Evolutionary conservation across 345 rosid species (phyloP).

Genomic region (Geranium rotundifolium): DNA sequence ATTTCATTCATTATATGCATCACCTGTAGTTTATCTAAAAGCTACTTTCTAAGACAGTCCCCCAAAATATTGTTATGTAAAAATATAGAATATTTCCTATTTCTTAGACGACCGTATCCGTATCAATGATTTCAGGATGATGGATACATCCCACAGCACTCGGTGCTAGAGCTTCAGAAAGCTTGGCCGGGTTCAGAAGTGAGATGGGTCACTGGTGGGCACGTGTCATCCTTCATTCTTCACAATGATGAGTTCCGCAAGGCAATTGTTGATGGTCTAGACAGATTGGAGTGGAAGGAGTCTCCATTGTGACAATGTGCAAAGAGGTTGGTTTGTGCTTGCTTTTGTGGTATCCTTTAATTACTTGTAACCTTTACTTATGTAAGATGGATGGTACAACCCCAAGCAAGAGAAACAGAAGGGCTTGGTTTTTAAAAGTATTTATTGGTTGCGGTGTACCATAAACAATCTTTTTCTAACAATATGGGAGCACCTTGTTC

Average conservation of each 20-base stretch:
- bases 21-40: no score
- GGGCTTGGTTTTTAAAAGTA: no score
- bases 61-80: no score
- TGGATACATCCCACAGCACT: conserved; percentile 91
- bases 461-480: no score
- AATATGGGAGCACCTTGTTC: no score
- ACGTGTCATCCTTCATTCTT: conserved; percentile 78
- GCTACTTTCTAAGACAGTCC: not conserved
- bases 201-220: conserved; percentile 98
- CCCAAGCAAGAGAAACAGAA: not conserved
- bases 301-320: conserved; percentile 26
- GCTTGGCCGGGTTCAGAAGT: conserved; percentile 99
- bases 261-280: conserved; percentile 73
- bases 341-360: no score
- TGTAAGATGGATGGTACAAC: no score
- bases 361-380: no score
- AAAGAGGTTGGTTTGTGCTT: no score
- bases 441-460: no score
- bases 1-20: not conserved
- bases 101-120: conserved; percentile 4
- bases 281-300: conserved; percentile 80
- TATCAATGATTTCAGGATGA: conserved; percentile 52
- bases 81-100: not conserved
- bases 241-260: conserved; percentile 72
- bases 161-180: conserved; percentile 88